These are phyloP conservation scores for Wallemia mellicola DNA, from an alignment of 1,284 basidiomycete genomes.

Conservation along the genomic window DNA sequence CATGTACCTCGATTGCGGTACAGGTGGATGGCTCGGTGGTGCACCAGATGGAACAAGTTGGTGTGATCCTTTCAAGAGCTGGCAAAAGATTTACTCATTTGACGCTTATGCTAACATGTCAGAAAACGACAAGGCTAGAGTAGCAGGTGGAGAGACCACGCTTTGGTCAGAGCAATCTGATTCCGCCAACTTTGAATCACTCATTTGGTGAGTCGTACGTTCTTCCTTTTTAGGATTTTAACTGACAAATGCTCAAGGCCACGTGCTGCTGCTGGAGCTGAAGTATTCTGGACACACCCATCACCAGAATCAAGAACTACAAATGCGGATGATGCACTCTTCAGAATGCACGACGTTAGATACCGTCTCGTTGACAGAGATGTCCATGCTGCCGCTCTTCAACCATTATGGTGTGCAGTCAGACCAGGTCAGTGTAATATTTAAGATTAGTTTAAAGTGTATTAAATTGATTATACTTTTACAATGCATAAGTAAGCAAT, in stretches of 20 bases:
- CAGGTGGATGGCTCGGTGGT: conserved; percentile 3
- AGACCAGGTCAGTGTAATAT: background rate
- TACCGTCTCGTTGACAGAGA: background rate
- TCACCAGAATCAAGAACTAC: background rate
- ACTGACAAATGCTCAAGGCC: background rate
- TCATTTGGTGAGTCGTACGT: background rate
- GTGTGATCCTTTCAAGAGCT: conserved; percentile 6
- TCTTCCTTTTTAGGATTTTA: background rate
- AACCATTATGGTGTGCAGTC: conserved; percentile 1
- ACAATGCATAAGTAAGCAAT: background rate
- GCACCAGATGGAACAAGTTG: conserved; percentile 5
- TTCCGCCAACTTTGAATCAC: background rate
- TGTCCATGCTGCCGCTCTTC: background rate
- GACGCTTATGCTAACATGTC: conserved; percentile 6
- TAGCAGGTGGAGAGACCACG: conserved; percentile 2
- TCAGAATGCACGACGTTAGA: background rate
- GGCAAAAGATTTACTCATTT: conserved; percentile 9
- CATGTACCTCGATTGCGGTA: conserved; percentile 13
- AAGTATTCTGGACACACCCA: conserved; percentile 1
- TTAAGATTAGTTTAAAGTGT: too few species aligned
- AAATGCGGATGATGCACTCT: background rate
- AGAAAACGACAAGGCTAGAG: background rate
- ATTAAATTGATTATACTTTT: background rate
- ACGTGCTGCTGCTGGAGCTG: background rate
- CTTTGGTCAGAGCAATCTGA: conserved; percentile 1